Base-by-base conservation (phyloP, 768 basidiomycete species). In the Mycena leptocephala region DNA sequence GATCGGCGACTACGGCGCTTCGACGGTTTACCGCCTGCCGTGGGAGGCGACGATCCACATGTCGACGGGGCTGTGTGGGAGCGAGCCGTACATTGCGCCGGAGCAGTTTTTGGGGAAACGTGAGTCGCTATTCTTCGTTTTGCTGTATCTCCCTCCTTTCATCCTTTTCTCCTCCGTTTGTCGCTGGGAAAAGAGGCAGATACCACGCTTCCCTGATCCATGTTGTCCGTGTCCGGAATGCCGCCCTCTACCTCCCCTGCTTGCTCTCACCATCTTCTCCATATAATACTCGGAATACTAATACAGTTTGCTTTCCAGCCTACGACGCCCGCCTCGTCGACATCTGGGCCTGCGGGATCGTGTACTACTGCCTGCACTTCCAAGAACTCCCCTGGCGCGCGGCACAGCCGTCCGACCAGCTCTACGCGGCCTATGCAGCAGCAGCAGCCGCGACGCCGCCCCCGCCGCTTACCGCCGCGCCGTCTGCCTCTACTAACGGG, bases 1-100 rank as follows among this genome's bases (percentile, higher is more conserved):
- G 97, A 98, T 99, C 79, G 97, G 98, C 70, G 98, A 99, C 83
- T 99, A 99, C 80, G 98, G 98, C 67, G 98, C 98, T 11, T 98
- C 97, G 55, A 99, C 98, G n/a, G 98, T 99, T 64, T 99, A 99
- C 85, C 92, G 98, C 74, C 92, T 99, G 70, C 98, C 98, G 51
- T 99, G 98, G 98, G 97, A 99, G 87, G 88, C 94, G 67, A 98
- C 97, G 51, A 94, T 99, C 62, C 98, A 99, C 84, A 94, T 99
- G 92, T 97, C 96, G 18, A 98, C 97, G 32, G 98, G 98, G 5
- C 90, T 99, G 35, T 99, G 98, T 80, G 98, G 98, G 30, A 97
- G 96, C 81, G 98, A 99, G 83, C 98, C 98, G 1, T 99, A 99
- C 86, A 99, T 99, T 81, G 98, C 98, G 11, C 98, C 98, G 33